phyloP scores from a whole-genome alignment of 2,329 filamentous ascomycete genomes.

The Pseudopyricularia cyperi region DNA sequence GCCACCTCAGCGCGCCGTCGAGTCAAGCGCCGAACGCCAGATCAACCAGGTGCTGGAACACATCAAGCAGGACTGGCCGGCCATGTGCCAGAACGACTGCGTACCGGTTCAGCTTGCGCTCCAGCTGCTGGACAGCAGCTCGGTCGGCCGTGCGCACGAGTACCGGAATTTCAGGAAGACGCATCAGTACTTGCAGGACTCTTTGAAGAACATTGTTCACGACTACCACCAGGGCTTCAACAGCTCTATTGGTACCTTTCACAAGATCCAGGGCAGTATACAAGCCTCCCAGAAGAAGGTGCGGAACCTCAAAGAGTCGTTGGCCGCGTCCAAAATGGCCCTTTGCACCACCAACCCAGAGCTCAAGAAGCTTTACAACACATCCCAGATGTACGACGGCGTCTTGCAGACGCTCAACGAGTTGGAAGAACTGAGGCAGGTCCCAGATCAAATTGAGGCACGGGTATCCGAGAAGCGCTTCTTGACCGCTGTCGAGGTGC shows the following conservation, averaged over 20 bases:
- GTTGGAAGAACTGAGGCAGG: constrained; percentile 74
- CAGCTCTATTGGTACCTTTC: constrained; percentile 95
- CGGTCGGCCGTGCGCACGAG: constrained; percentile 79
- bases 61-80: constrained; percentile 81
- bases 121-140: constrained; percentile 87
- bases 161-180: constrained; percentile 75
- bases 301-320: constrained; percentile 67
- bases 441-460: constrained; percentile 87
- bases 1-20: constrained; percentile 9
- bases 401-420: constrained; percentile 73
- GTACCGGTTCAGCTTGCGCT: constrained; percentile 90
- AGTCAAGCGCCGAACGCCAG: constrained; percentile 39
- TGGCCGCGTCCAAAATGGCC: constrained; percentile 66
- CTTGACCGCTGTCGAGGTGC: constrained; percentile 77
- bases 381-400: constrained; percentile 82
- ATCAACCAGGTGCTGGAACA: constrained; percentile 59
- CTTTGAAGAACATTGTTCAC: constrained; percentile 89
- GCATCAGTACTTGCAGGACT: constrained; percentile 79
- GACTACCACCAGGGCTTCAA: constrained; percentile 99
- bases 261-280: constrained; percentile 94
- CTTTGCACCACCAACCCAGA: constrained; percentile 81
- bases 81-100: constrained; percentile 80
- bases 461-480: constrained; percentile 95
- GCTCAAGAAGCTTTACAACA: constrained; percentile 74
- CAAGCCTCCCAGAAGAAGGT: constrained; percentile 79